phyloP scores from a whole-genome alignment of 2,329 filamentous ascomycete species.

The Pyrenophora seminiperda region DNA sequence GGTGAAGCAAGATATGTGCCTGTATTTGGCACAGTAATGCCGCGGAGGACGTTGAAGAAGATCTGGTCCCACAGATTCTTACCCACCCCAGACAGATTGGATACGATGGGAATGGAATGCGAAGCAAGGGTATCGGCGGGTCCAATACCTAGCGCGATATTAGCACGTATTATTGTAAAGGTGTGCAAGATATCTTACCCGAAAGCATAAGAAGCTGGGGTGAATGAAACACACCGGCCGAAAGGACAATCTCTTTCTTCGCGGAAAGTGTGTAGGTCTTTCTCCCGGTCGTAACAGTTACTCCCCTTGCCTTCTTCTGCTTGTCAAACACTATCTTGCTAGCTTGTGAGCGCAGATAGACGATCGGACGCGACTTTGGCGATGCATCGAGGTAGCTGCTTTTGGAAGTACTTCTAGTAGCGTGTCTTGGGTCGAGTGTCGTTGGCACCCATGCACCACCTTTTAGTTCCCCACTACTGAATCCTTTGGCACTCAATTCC shows the following conservation, averaged over 20 bases:
- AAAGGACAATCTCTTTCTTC: slow-evolving; percentile 52
- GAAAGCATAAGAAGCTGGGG: slow-evolving; percentile 48
- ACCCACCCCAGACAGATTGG: slow-evolving; percentile 34
- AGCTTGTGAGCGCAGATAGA: slow-evolving; percentile 22
- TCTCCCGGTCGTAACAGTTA: slow-evolving; percentile 34
- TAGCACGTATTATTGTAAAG: neutral
- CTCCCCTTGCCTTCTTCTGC: slow-evolving; percentile 28
- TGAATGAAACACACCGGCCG: slow-evolving; percentile 49
- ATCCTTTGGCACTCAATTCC: slow-evolving; percentile 19
- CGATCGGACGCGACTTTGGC: slow-evolving; percentile 8
- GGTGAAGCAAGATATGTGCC: slow-evolving; percentile 25
- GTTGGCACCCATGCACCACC: slow-evolving; percentile 30
- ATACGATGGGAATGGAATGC: slow-evolving; percentile 26
- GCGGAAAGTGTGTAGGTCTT: slow-evolving; percentile 18
- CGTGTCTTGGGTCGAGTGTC: slow-evolving; percentile 38
- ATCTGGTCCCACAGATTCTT: slow-evolving; percentile 35
- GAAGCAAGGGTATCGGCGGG: slow-evolving; percentile 17
- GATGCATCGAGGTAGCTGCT: slow-evolving; percentile 23
- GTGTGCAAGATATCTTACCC: slow-evolving; percentile 11
- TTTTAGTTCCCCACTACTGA: slow-evolving; percentile 30
- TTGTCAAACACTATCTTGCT: slow-evolving; percentile 24
- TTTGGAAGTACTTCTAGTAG: slow-evolving; percentile 29
- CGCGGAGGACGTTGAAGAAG: slow-evolving; percentile 26
- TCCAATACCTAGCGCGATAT: slow-evolving; percentile 44
- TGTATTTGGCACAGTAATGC: slow-evolving; percentile 24